Conservation (phyloP, 2,329 filamentous ascomycete genomes). For the Xylaria multiplex region DNA sequence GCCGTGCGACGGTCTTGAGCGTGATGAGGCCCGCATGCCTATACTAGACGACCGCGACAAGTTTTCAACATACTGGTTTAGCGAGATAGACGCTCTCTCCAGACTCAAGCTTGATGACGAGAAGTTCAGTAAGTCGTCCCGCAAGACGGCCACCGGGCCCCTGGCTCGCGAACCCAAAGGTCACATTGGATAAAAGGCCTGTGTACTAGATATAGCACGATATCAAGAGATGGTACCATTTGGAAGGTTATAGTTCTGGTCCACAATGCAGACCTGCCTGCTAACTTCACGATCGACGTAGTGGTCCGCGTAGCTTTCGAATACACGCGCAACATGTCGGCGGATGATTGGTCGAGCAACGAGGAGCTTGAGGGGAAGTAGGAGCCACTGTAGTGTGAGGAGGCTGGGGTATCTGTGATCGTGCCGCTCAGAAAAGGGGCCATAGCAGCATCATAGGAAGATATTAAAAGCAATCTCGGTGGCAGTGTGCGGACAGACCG, state of each 20-base stretch:
- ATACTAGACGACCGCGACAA: conserved; percentile 44
- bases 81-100: conserved; percentile 42
- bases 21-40: conserved; percentile 45
- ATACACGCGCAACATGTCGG: conserved; percentile 44
- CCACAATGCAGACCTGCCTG: conserved; percentile 19
- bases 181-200: conserved; percentile 10
- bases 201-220: conserved; percentile 20
- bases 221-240: conserved; percentile 2
- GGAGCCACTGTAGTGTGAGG: conserved; percentile 26
- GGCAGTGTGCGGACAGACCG: conserved; percentile 30
- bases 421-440: conserved; percentile 4
- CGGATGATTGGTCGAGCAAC: conserved; percentile 43
- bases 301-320: conserved; percentile 46
- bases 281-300: conserved; percentile 36
- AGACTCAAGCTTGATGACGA: conserved; percentile 47
- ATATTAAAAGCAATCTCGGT: conserved; percentile 19
- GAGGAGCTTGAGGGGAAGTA: conserved; percentile 31
- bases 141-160: not conserved
- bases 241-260: conserved; percentile 2
- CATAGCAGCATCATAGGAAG: conserved; percentile 20
- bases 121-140: conserved; percentile 45
- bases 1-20: conserved; percentile 38
- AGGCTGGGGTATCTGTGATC: conserved; percentile 8
- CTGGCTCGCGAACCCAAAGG: not conserved
- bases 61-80: conserved; percentile 47